Conservation (phyloP, 208 protist species). For the Acanthamoeba castellanii region DNA sequence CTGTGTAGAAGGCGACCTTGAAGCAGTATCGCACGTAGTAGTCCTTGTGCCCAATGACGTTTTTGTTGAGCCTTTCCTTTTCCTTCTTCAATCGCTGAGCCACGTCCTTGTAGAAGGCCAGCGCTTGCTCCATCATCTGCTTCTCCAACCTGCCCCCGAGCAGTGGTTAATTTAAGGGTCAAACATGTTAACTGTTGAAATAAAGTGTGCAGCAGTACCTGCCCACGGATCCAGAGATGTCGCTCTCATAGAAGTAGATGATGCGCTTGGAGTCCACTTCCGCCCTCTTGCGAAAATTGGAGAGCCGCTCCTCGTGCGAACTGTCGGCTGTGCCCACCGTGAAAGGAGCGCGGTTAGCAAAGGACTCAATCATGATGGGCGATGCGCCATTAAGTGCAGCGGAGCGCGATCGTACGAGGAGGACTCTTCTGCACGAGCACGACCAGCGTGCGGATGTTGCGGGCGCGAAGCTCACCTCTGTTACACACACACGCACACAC, state of each 20-base stretch:
- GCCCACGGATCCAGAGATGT: constrained; percentile 19
- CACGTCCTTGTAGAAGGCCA: background rate
- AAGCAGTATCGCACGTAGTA: constrained; percentile 79
- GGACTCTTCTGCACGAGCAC: constrained; percentile 43
- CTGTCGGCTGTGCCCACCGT: background rate
- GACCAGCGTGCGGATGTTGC: constrained; percentile 53
- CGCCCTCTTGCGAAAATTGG: constrained; percentile 28
- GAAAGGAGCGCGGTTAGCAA: too few relatives aligned
- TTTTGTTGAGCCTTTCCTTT: constrained; percentile 78
- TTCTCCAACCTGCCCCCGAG: constrained; percentile 63
- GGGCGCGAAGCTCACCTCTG: background rate
- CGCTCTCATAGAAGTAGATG: constrained; percentile 47
- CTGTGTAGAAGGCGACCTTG: constrained; percentile 80
- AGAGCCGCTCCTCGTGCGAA: background rate
- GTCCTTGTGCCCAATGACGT: constrained; percentile 57
- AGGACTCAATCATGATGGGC: too few relatives aligned
- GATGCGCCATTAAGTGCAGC: background rate
- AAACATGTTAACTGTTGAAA: too few relatives aligned
- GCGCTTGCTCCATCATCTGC: constrained; percentile 53
- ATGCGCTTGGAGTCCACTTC: constrained; percentile 56
- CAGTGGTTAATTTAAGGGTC: too few relatives aligned
- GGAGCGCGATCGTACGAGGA: background rate
- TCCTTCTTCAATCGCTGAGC: constrained; percentile 68
- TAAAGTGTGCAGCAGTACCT: background rate
- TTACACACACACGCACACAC: background rate